Conservation (phyloP, 2,329 filamentous ascomycete genomes). For the Sporothrix brunneoviolacea region DNA sequence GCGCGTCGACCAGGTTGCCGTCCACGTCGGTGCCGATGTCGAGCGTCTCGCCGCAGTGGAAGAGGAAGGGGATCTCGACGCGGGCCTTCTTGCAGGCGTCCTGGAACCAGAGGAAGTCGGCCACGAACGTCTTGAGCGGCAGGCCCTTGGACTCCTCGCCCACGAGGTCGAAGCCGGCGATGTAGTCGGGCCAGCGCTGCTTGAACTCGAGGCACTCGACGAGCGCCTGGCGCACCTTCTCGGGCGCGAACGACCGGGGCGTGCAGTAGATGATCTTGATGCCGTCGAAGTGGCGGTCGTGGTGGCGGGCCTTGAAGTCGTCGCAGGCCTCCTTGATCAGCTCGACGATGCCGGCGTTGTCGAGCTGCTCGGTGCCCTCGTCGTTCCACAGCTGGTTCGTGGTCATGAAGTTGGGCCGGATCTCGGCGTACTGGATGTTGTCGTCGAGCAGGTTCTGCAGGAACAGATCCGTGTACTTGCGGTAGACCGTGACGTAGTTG, state of each 20-base stretch:
- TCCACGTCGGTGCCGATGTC: slow-evolving; percentile 58
- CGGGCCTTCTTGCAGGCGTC: slow-evolving; percentile 39
- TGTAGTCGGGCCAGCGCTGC: slow-evolving; percentile 46
- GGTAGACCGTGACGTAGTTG: slow-evolving; percentile 58
- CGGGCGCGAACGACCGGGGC: slow-evolving; percentile 50
- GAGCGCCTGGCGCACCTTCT: slow-evolving; percentile 45
- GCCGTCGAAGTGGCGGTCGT: slow-evolving; percentile 47
- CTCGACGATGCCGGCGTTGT: slow-evolving; percentile 53
- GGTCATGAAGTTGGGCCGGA: slow-evolving; percentile 62
- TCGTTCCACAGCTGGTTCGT: slow-evolving; percentile 54
- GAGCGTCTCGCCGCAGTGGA: slow-evolving; percentile 71
- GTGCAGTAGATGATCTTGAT: slow-evolving; percentile 68
- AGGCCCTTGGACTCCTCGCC: slow-evolving; percentile 58
- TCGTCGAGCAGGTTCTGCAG: slow-evolving; percentile 57
- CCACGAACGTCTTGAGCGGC: slow-evolving; percentile 50
- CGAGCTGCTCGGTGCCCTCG: slow-evolving; percentile 45
- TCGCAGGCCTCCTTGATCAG: slow-evolving; percentile 52
- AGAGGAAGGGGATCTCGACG: slow-evolving; percentile 62
- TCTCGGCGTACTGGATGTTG: slow-evolving; percentile 64
- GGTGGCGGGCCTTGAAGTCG: slow-evolving; percentile 34
- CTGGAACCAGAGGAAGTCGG: slow-evolving; percentile 51
- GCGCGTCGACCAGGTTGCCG: slow-evolving; percentile 62
- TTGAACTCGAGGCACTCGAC: slow-evolving; percentile 58
- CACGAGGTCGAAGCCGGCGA: slow-evolving; percentile 65
- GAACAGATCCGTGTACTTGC: slow-evolving; percentile 51